These are phyloP conservation scores for Candida corydali DNA, from an alignment of 805 yeast genomes.

Conservation along the genomic window DNA sequence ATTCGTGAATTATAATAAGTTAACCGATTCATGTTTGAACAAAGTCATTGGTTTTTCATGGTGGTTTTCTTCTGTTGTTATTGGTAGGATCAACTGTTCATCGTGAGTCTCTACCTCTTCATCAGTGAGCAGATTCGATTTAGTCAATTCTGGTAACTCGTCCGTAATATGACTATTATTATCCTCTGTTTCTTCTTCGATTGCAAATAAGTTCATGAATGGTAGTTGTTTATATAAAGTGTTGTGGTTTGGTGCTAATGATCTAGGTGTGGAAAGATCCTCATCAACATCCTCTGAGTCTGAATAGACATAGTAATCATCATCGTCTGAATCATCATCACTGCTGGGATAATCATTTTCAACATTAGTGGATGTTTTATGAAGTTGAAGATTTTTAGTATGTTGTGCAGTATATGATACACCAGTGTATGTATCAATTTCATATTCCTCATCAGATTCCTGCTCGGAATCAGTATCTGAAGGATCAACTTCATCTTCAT, in stretches of 20 bases:
- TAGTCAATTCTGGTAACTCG: conserved; percentile 10
- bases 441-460: conserved; percentile 6
- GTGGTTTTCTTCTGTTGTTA: neutral
- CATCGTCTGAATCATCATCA: conserved; percentile 10
- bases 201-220: conserved; percentile 13
- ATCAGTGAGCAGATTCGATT: conserved; percentile 7
- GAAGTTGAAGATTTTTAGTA: too few relatives aligned
- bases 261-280: conserved; percentile 3
- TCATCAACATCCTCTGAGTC: conserved; percentile 11
- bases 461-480: conserved; percentile 2
- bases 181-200: conserved; percentile 13
- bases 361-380: too few relatives aligned
- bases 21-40: conserved; percentile 4
- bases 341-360: neutral
- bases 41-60: conserved; percentile 2
- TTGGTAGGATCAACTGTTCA: neutral
- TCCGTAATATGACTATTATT: conserved; percentile 7
- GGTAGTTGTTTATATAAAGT: conserved; percentile 16
- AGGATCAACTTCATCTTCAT: conserved; percentile 11
- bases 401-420: conserved; percentile 1
- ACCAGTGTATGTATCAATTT: conserved; percentile 1
- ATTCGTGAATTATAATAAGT: too few relatives aligned
- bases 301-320: conserved; percentile 14
- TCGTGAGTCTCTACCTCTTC: conserved; percentile 8
- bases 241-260: neutral